Conservation (phyloP, 257 asterid species). For the Nicotiana tabacum region DNA sequence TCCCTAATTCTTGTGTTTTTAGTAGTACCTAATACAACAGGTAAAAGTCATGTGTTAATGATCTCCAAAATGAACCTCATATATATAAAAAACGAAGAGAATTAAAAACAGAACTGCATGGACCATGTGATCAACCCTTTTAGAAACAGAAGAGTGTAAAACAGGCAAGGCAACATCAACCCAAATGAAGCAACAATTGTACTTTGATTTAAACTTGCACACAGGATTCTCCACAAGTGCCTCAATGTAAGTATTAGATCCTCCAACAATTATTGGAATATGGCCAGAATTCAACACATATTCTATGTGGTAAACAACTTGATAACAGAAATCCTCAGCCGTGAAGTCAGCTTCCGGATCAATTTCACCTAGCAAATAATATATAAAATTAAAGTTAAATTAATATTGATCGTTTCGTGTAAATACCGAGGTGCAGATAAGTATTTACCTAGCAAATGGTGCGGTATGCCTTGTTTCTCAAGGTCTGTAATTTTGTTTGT, state of each 20-base stretch:
- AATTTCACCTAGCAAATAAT: neutral
- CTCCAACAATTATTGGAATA: conserved; percentile 24
- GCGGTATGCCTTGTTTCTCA: conserved; percentile 19
- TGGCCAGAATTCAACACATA: neutral
- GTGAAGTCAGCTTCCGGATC: conserved; percentile 16
- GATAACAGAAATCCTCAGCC: neutral
- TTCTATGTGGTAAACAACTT: neutral
- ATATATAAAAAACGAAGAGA: neutral
- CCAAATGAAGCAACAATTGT: conserved; percentile 19
- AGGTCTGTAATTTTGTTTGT: conserved; percentile 10
- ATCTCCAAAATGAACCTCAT: neutral
- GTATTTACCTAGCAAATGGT: conserved; percentile 15
- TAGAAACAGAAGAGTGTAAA: conserved; percentile 10
- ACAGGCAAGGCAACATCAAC: conserved; percentile 12
- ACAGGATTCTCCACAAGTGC: conserved; percentile 20
- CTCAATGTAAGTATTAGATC: conserved; percentile 23
- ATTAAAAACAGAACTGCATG: neutral
- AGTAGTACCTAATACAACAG: too few relatives aligned
- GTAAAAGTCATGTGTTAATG: neutral
- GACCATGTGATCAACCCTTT: conserved; percentile 25
- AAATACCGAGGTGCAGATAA: neutral
- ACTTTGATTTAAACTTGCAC: conserved; percentile 12
- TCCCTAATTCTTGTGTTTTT: too few relatives aligned
- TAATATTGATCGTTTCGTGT: neutral
- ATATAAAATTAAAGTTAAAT: neutral